Percentiles rank a stretch among this genome's conserved stretches.
Evolutionary conservation across 208 protist genomes (phyloP).

Genomic region (Strigomonas culicis): DNA sequence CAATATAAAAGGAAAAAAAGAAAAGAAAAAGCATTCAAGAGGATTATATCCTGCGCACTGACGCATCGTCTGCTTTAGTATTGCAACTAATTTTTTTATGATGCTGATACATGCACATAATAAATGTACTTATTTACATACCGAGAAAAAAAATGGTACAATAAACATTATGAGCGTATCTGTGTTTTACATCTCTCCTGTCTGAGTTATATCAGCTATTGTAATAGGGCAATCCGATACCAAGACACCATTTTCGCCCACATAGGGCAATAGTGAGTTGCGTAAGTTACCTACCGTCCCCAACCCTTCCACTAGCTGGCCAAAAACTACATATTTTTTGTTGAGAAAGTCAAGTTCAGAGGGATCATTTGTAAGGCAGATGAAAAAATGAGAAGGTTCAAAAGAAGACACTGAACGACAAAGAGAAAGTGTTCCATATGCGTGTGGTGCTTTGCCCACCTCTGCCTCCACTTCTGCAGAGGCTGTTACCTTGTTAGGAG

Average conservation of each 20-base stretch:
- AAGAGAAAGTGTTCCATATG: conserved; percentile 53
- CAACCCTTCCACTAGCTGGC: conserved; percentile 52
- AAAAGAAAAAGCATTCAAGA: conserved; percentile 4
- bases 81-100: not conserved
- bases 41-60: not conserved
- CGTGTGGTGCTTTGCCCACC: conserved; percentile 46
- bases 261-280: conserved; percentile 35
- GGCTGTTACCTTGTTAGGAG: conserved; percentile 16
- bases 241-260: conserved; percentile 47
- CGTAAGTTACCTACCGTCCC: conserved; percentile 33
- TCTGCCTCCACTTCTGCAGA: conserved; percentile 49
- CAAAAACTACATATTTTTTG: conserved; percentile 69
- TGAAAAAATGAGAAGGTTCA: conserved; percentile 78
- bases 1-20: not conserved
- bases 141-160: not conserved
- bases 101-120: not conserved
- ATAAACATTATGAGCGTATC: not conserved
- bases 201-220: conserved; percentile 29
- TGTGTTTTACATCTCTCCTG: not conserved
- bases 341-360: conserved; percentile 66
- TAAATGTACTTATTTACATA: not conserved
- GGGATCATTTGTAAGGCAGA: conserved; percentile 66
- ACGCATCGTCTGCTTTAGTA: not conserved
- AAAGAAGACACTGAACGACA: conserved; percentile 49
- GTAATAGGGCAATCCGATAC: conserved; percentile 17